Evolutionary conservation across 2,329 filamentous ascomycete genomes (phyloP).

Genomic region (Sarocladium kiliense): DNA sequence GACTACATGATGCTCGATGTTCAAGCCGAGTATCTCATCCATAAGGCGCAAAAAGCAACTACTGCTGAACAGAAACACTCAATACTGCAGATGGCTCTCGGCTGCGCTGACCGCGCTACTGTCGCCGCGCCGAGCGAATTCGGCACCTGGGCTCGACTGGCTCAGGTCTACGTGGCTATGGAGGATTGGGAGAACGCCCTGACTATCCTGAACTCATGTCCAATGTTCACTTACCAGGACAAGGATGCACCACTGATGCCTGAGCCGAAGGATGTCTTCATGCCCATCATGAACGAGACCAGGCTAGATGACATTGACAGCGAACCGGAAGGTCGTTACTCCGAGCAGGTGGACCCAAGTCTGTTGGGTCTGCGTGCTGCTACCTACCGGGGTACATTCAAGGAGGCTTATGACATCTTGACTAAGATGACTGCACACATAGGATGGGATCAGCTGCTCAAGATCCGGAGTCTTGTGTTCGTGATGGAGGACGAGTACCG

Average conservation of each 20-base stretch:
- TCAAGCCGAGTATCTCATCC: constrained; percentile 85
- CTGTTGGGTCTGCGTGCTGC: constrained; percentile 81
- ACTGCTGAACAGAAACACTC: constrained; percentile 53
- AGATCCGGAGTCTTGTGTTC: constrained; percentile 93
- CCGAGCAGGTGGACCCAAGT: constrained; percentile 82
- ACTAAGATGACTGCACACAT: constrained; percentile 96
- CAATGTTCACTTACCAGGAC: constrained; percentile 99
- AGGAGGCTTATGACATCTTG: constrained; percentile 87
- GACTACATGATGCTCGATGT: constrained; percentile 95
- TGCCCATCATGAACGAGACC: constrained; percentile 84
- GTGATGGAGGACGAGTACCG: constrained; percentile 99
- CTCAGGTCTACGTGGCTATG: constrained; percentile 87
- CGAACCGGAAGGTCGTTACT: constrained; percentile 73
- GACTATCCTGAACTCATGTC: constrained; percentile 93
- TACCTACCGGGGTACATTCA: constrained; percentile 89
- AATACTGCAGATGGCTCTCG: constrained; percentile 78
- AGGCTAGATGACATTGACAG: constrained; percentile 95
- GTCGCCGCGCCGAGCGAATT: constrained; percentile 96
- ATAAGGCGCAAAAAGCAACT: constrained; percentile 62
- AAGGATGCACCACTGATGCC: constrained; percentile 95
- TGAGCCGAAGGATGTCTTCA: constrained; percentile 78
- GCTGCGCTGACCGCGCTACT: constrained; percentile 90
- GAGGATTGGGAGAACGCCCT: constrained; percentile 97
- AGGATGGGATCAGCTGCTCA: constrained; percentile 93
- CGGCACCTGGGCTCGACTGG: constrained; percentile 89